A percentile compares a stretch with the other conserved stretches of the same genome.
These are phyloP conservation scores for Wickerhamiella kazuoi DNA, from an alignment of 805 yeast species.

Conservation along the genomic window DNA sequence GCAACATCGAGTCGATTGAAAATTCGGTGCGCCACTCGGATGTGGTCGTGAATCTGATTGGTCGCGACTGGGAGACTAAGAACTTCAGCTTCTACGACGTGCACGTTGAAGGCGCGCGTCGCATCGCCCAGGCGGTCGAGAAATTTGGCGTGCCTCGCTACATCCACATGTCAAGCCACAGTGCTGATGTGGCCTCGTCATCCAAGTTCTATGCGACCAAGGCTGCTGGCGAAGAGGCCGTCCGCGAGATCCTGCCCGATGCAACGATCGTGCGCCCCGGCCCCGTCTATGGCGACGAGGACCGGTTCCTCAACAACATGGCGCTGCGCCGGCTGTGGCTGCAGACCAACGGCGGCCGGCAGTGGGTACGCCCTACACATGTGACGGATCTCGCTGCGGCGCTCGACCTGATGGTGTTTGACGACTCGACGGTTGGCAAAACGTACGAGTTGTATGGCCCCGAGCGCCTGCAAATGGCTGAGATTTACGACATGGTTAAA, in stretches of 20 bases:
- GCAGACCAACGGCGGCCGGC: constrained; percentile 48
- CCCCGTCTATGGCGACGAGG: constrained; percentile 62
- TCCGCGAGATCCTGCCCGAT: constrained; percentile 48
- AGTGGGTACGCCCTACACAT: constrained; percentile 53
- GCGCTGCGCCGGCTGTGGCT: constrained; percentile 41
- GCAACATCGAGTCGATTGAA: constrained; percentile 59
- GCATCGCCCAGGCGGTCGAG: constrained; percentile 57
- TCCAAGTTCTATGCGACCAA: constrained; percentile 65
- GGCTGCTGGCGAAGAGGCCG: constrained; percentile 60
- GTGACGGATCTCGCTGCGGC: constrained; percentile 64
- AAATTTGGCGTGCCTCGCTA: constrained; percentile 56
- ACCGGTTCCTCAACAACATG: constrained; percentile 44
- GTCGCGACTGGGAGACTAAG: constrained; percentile 59
- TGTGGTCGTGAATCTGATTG: constrained; percentile 64
- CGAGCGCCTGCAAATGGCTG: constrained; percentile 41
- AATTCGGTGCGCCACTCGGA: constrained; percentile 66
- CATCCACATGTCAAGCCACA: constrained; percentile 64
- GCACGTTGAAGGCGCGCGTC: constrained; percentile 58
- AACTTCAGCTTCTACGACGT: constrained; percentile 71
- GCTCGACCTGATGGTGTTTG: constrained; percentile 59
- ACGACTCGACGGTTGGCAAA: constrained; percentile 64
- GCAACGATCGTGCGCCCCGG: constrained; percentile 76
- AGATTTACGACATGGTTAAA: constrained; percentile 55
- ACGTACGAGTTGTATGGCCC: constrained; percentile 59
- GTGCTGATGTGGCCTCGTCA: constrained; percentile 49